Evolutionary conservation across 2,329 filamentous ascomycete species (phyloP), one percentile per base, ranked within the genome.

Genomic region (Microascus cirrosus): DNA sequence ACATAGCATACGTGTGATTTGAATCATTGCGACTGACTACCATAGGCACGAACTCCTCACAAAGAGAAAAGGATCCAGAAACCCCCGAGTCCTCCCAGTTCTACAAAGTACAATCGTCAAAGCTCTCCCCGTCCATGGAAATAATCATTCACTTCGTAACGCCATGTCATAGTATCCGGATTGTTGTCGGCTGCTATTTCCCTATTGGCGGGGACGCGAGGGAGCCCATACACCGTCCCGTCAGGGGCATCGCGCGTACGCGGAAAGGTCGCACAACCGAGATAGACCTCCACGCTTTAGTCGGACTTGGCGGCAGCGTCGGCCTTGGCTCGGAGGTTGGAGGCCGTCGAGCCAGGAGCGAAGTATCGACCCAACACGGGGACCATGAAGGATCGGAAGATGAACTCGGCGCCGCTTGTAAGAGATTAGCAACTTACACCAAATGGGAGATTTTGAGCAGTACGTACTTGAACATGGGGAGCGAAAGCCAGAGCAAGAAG

Each of bases 311-410:
- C 82, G 65, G 81, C 80, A 69, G 87, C 82, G 69, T 93, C 90
- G 72, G 86, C 90, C 82, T 94, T 90, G 68, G 89, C 87, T 66
- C 90, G 90, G 69, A 96, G 87, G 77, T 90, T 89, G 72, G 90
- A 84, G 67, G 91, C 88, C 68, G 91, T 90, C 61, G 88, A 89
- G 68, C 82, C 82, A 66, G 73, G 69, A 65, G 72, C 65, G 82
- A 97, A 99, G 85, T 96, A 95, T 75, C 91, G 90, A 72, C 90
- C 83, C 71, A 97, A 87, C 68, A 95, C 84, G 66, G 94, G 94
- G 71, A 89, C 85, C 72, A 99, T 76, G 83, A 97, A 90, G 63
- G 92, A 96, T 74, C 90, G 88, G 89, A 97, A 99, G 77, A 99
- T 82, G 70, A 97, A 77, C 75, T 97, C 91, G 68, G 94, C 93